Conservation (phyloP, 2,329 filamentous ascomycete genomes). For the Penicillium sp. region DNA sequence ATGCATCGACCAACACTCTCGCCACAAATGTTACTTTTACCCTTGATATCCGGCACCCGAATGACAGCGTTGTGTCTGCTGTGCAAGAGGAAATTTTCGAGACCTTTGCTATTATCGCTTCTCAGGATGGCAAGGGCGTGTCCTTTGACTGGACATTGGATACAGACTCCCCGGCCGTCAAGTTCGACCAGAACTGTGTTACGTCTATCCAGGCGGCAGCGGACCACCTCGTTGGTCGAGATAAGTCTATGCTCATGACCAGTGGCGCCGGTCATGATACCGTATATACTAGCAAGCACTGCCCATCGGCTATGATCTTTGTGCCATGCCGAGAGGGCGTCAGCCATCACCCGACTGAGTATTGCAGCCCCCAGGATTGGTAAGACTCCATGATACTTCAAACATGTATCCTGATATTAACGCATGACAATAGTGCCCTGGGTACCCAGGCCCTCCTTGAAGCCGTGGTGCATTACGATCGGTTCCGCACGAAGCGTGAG, state of each 20-base stretch:
- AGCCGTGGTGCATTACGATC: constrained; percentile 42
- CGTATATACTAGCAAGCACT: constrained; percentile 55
- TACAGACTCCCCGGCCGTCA: constrained; percentile 56
- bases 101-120: constrained; percentile 58
- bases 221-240: constrained; percentile 52
- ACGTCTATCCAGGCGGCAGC: constrained; percentile 59
- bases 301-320: constrained; percentile 64
- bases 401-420: background rate
- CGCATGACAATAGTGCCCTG: constrained; percentile 20
- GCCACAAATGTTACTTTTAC: constrained; percentile 64
- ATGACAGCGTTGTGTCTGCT: constrained; percentile 54
- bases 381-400: constrained; percentile 10
- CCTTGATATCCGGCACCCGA: constrained; percentile 63
- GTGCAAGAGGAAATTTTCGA: constrained; percentile 56
- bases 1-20: constrained; percentile 67
- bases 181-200: constrained; percentile 65
- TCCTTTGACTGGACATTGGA: constrained; percentile 59
- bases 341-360: constrained; percentile 60
- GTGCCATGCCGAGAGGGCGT: constrained; percentile 59
- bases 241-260: constrained; percentile 50
- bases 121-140: constrained; percentile 51
- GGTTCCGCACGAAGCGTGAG: background rate
- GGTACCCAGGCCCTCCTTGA: constrained; percentile 50
- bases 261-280: constrained; percentile 62
- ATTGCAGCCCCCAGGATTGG: constrained; percentile 50